These are phyloP conservation scores for Hirsutella rhossiliensis DNA, from an alignment of 2,329 filamentous ascomycete genomes.

Conservation along the genomic window DNA sequence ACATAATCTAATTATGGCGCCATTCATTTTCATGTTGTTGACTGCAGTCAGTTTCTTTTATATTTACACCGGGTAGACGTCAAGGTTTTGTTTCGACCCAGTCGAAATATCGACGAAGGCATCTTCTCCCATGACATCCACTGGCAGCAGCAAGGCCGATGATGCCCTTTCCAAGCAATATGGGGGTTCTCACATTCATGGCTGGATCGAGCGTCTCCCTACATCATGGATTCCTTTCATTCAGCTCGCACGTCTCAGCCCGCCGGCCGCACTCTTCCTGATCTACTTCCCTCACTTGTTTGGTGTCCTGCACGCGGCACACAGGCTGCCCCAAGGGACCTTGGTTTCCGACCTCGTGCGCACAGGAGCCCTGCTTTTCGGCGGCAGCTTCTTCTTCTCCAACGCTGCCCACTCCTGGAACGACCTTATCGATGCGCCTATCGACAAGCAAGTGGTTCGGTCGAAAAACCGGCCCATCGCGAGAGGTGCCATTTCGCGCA, in stretches of 20 bases:
- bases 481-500: conserved; percentile 17
- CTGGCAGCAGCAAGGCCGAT: not conserved
- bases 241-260: conserved; percentile 18
- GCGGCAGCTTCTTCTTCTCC: conserved; percentile 1
- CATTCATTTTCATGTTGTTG: no score
- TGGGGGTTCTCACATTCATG: conserved; percentile 17
- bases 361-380: not conserved
- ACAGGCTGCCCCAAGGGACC: not conserved
- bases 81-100: no score
- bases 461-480: conserved; percentile 20
- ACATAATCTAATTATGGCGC: no score
- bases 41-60: no score
- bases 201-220: conserved; percentile 17
- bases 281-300: conserved; percentile 21
- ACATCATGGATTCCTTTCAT: conserved; percentile 19
- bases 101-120: no score
- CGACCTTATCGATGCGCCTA: conserved; percentile 20
- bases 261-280: conserved; percentile 17
- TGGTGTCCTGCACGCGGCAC: conserved; percentile 14
- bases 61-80: no score
- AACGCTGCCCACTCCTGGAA: conserved; percentile 16
- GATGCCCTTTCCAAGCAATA: conserved; percentile 10
- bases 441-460: conserved; percentile 18
- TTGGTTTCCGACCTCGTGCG: conserved; percentile 6
- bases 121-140: no score